Base-by-base conservation (phyloP, 257 asterid genomes). In the Solanum piurae region DNA sequence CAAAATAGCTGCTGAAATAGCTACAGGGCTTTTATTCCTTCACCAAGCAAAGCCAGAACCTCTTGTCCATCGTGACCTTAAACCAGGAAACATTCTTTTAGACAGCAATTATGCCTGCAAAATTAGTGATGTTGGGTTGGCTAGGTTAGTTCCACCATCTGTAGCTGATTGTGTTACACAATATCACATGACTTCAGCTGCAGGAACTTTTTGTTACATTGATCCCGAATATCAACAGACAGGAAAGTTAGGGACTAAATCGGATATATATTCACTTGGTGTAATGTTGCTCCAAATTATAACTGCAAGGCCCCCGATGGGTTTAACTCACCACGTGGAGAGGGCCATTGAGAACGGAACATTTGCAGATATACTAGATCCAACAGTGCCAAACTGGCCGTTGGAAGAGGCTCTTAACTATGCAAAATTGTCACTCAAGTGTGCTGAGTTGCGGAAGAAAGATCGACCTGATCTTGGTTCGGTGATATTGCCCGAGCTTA, bases 381-480 rank as follows among this genome's bases (percentile, higher is more conserved):
- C 88, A 75, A 36, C 86, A 42, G 90, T 88, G 80, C 76, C 83
- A 9, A 85, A 88, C 29, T 88, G 90, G 90, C 90, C 90, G n/a
- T 25, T 88, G 64, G 88, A 85, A 85, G 90, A 88, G n/a, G 44
- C 88, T 55, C 37, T 85, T 33, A n/a, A 21, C 34, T 89, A 86
- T 46, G 90, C 90, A 44, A 86, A 86, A 73, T 83, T 89, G 44
- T 80, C 90, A 12, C 83, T 89, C 25, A 89, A 89, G 69, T 89
- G 90, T 83, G 86, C 90, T 29, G 90, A 89, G 75, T 37, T 89
- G 84, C 49, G 89, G 84, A 83, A 87, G 44, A 89, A 86, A 86
- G 89, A 89, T 68, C 40, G 90, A 69, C 90, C 90, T 9, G 90
- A 89, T 86, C 90, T 89, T 52, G 87, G 87, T 23, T 62, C 75